A percentile compares a stretch with the other conserved stretches of the same genome.
phyloP scores from a whole-genome alignment of 495 filamentous ascomycete genomes.

The Aspergillus avenaceus region DNA sequence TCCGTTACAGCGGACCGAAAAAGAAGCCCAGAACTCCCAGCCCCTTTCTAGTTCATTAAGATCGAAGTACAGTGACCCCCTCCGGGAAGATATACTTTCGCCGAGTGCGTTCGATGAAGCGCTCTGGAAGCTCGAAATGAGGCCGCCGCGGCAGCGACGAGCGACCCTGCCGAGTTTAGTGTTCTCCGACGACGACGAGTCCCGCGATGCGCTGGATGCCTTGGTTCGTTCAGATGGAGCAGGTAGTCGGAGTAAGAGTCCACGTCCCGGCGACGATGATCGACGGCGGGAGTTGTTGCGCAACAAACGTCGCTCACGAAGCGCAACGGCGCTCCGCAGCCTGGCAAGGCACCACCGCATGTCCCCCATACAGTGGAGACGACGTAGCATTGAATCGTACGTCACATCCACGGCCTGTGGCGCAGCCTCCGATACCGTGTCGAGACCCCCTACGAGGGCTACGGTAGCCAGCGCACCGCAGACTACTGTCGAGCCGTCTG shows the following conservation, averaged over 20 bases:
- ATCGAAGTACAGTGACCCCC: conserved; percentile 24
- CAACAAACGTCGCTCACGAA: conserved; percentile 28
- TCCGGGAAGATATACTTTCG: conserved; percentile 19
- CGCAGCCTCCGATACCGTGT: conserved; percentile 22
- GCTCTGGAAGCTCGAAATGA: conserved; percentile 17
- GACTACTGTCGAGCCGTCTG: conserved; percentile 19
- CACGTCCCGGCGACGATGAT: conserved; percentile 16
- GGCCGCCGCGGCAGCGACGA: conserved; percentile 28
- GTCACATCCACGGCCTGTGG: conserved; percentile 12
- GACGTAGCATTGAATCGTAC: conserved; percentile 22
- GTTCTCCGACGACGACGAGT: conserved; percentile 37
- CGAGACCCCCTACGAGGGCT: conserved; percentile 27
- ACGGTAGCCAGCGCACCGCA: conserved; percentile 30
- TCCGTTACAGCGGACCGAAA: neutral
- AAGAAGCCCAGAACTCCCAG: neutral
- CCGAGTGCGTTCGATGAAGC: conserved; percentile 20
- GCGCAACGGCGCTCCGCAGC: conserved; percentile 24
- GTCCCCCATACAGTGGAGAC: conserved; percentile 22
- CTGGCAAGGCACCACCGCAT: conserved; percentile 23
- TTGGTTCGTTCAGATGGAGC: conserved; percentile 8
- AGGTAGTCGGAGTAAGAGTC: conserved; percentile 9
- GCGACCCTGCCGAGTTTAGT: conserved; percentile 44
- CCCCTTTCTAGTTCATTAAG: conserved; percentile 21
- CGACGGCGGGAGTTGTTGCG: conserved; percentile 19
- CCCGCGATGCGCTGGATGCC: conserved; percentile 25